phyloP scores from a whole-genome alignment of 352 stramenopile species.

The Pythium rishiriense region DNA sequence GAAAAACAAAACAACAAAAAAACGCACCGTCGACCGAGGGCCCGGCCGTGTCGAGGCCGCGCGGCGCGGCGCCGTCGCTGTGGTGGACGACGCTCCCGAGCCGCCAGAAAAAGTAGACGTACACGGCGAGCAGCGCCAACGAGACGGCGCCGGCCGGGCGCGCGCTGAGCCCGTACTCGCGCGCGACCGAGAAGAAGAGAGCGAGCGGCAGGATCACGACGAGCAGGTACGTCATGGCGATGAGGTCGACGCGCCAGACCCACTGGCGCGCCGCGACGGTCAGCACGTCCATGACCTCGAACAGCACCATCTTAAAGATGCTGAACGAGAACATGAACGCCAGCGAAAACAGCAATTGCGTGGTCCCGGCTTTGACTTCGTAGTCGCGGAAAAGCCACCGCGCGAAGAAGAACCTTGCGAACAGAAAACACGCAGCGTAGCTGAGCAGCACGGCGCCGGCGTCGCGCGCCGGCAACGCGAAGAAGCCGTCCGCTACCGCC shows the following conservation, averaged over 20 bases:
- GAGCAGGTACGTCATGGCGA: conserved; percentile 76
- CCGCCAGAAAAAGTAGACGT: conserved; percentile 79
- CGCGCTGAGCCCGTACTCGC: conserved; percentile 50
- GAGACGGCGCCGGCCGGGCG: conserved; percentile 31
- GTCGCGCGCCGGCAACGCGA: conserved; percentile 25
- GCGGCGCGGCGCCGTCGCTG: conserved; percentile 23
- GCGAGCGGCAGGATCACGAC: conserved; percentile 73
- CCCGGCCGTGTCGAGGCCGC: background rate
- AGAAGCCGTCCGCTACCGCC: conserved; percentile 4
- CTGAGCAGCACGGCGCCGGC: conserved; percentile 20
- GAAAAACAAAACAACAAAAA: too few species aligned
- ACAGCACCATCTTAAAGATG: conserved; percentile 82
- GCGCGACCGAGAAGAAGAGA: conserved; percentile 74
- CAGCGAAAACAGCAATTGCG: conserved; percentile 70
- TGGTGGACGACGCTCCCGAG: conserved; percentile 57
- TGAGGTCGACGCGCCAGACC: conserved; percentile 74
- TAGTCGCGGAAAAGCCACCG: conserved; percentile 87
- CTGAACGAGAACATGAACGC: conserved; percentile 79
- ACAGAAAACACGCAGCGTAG: conserved; percentile 50
- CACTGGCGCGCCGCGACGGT: conserved; percentile 60
- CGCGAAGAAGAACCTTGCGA: conserved; percentile 80
- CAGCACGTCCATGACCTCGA: conserved; percentile 78
- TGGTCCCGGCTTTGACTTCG: conserved; percentile 54
- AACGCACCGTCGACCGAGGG: conserved; percentile 51
- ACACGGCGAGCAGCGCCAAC: conserved; percentile 36